Evolutionary conservation across 768 basidiomycete species (phyloP).

Genomic region (Suillus fuscotomentosus): DNA sequence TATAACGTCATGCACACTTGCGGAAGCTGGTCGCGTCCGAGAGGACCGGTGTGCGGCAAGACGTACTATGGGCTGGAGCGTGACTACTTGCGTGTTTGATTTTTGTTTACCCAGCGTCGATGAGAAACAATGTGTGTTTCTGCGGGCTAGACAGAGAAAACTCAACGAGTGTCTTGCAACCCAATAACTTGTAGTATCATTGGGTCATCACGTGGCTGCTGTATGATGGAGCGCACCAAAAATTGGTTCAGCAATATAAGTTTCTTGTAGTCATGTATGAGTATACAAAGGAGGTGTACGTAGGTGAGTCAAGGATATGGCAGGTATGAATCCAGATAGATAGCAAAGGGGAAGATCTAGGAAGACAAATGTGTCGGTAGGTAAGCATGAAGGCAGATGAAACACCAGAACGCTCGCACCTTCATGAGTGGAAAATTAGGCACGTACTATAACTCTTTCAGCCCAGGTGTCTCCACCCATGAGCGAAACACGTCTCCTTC

Average conservation of each 20-base stretch:
- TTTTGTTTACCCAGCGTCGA: background rate
- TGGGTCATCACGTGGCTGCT: background rate
- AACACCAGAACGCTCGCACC: constrained; percentile 8
- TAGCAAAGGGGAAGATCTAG: background rate
- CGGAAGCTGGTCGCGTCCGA: constrained; percentile 14
- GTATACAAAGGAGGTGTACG: constrained; percentile 20
- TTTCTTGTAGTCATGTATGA: constrained; percentile 4
- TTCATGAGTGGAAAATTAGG: constrained; percentile 2
- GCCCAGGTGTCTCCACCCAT: constrained; percentile 25
- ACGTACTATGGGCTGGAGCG: background rate
- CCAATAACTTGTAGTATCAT: background rate
- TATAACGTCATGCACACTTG: constrained; percentile 47
- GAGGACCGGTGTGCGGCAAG: background rate
- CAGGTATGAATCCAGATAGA: background rate
- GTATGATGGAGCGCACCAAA: background rate
- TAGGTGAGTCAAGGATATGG: constrained; percentile 8
- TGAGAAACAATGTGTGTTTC: background rate
- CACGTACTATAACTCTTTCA: constrained; percentile 27
- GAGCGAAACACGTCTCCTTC: constrained; percentile 36
- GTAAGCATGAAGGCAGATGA: background rate
- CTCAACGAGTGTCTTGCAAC: background rate
- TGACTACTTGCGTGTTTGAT: background rate
- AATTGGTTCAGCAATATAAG: background rate
- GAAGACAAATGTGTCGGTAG: background rate
- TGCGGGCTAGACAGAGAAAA: background rate